Evolutionary conservation across 345 rosid species (phyloP).

Genomic region (Trapa incisa): DNA sequence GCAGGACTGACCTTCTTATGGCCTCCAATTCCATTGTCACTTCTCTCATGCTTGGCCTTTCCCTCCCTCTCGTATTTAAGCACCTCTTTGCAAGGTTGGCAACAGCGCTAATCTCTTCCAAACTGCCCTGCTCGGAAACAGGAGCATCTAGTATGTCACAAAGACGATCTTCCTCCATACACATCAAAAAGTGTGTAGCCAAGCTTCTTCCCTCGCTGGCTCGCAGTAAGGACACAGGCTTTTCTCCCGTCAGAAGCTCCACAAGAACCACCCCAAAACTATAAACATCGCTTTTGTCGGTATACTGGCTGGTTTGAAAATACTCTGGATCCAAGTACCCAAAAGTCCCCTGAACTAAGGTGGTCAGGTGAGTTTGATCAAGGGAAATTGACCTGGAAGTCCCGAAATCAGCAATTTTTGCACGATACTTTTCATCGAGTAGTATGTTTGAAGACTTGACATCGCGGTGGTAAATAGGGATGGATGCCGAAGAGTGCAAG

Average conservation of each 20-base stretch:
- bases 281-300: slow-evolving; percentile 9
- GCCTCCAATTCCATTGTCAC: slow-evolving; percentile 5
- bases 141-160: slow-evolving; percentile 9
- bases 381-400: slow-evolving; percentile 10
- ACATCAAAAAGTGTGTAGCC: slow-evolving; percentile 1
- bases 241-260: slow-evolving; percentile 4
- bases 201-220: not conserved
- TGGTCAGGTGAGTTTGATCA: slow-evolving; percentile 16
- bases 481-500: slow-evolving; percentile 11
- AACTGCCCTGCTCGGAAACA: not conserved
- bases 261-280: slow-evolving; percentile 19
- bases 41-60: slow-evolving; percentile 17
- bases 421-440: slow-evolving; percentile 11
- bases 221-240: slow-evolving; percentile 8
- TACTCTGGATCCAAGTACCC: slow-evolving; percentile 18
- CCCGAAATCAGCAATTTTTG: slow-evolving; percentile 15
- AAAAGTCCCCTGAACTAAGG: slow-evolving; percentile 13
- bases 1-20: too few relatives aligned
- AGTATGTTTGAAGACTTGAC: slow-evolving; percentile 13
- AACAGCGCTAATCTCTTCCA: slow-evolving; percentile 6
- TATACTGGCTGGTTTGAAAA: slow-evolving; percentile 12
- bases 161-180: slow-evolving; percentile 11
- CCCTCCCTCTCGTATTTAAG: slow-evolving; percentile 7
- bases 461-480: slow-evolving; percentile 11
- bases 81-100: slow-evolving; percentile 14